Evolutionary conservation across 768 basidiomycete species (phyloP).

Genomic region (Strobilomyces echinocephalus): DNA sequence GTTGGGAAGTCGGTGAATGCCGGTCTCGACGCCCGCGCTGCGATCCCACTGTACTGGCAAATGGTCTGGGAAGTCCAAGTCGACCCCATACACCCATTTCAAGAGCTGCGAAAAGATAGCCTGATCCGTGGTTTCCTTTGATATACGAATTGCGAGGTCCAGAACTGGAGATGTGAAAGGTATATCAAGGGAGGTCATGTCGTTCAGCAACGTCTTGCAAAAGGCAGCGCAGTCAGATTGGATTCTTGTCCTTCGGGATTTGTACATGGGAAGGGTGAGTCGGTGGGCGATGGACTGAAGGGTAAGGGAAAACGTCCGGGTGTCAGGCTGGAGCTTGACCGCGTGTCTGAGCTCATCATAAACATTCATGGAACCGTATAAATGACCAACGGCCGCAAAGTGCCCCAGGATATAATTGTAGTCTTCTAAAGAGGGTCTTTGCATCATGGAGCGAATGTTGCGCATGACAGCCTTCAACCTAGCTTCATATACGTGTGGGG

Average conservation of each 20-base stretch:
- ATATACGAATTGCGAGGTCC: constrained; percentile 63
- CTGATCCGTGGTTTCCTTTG: constrained; percentile 57
- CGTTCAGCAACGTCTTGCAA: constrained; percentile 47
- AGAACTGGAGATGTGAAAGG: constrained; percentile 56
- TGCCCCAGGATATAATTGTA: constrained; percentile 73
- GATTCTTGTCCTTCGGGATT: constrained; percentile 31
- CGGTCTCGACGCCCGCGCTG: constrained; percentile 1
- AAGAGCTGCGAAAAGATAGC: constrained; percentile 55
- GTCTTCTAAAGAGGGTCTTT: constrained; percentile 51
- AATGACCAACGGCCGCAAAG: constrained; percentile 73
- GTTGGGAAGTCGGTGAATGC: constrained; percentile 16
- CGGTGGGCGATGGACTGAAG: constrained; percentile 71
- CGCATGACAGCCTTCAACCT: constrained; percentile 64
- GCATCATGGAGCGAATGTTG: constrained; percentile 54
- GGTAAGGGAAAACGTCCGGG: constrained; percentile 57
- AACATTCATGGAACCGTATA: constrained; percentile 53
- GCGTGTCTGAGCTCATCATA: constrained; percentile 51
- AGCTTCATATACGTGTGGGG: constrained; percentile 55
- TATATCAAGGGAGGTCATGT: constrained; percentile 50
- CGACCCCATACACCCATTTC: constrained; percentile 70
- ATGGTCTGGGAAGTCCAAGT: constrained; percentile 69
- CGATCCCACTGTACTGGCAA: constrained; percentile 35
- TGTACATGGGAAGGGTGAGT: constrained; percentile 53
- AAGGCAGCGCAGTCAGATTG: constrained; percentile 42
- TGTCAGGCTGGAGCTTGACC: constrained; percentile 41